Percentiles rank a stretch among this genome's conserved stretches.
These are phyloP conservation scores for Haematococcus lacustris DNA, from an alignment of 139 green algal species.

Conservation along the genomic window DNA sequence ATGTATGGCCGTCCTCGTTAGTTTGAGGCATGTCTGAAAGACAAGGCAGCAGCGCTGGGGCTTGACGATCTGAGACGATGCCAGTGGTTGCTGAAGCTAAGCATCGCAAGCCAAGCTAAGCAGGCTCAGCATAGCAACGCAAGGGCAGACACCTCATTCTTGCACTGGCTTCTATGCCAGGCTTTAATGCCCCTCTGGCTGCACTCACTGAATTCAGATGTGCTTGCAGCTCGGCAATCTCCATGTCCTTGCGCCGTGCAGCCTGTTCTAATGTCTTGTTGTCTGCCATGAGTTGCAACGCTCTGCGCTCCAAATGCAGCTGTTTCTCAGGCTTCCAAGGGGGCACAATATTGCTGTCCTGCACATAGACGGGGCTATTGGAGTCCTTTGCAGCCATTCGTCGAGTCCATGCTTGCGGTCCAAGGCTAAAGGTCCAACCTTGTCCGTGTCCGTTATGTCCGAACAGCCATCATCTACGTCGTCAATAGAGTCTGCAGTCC, in stretches of 20 bases:
- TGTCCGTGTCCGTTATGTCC: background rate
- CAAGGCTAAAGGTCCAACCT: background rate
- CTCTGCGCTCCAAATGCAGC: conserved; percentile 16
- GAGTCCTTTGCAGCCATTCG: background rate
- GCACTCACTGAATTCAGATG: background rate
- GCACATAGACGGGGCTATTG: background rate
- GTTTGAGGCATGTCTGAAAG: background rate
- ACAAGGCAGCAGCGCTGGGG: too few relatives aligned
- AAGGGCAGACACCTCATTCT: background rate
- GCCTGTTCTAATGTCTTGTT: conserved; percentile 18
- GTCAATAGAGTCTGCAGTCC: background rate
- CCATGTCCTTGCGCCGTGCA: conserved; percentile 9
- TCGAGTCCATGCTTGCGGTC: background rate
- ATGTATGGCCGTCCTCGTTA: background rate
- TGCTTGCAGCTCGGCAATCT: conserved; percentile 21
- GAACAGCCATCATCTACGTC: background rate
- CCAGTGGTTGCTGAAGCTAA: background rate
- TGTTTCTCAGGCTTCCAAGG: background rate
- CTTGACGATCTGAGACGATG: background rate
- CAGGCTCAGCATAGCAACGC: background rate
- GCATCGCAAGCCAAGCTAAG: background rate
- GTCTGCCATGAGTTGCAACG: conserved; percentile 26
- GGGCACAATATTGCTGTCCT: background rate
- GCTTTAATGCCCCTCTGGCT: background rate
- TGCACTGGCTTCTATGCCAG: background rate